These are phyloP conservation scores for Candida boidinii DNA, from an alignment of 805 yeast genomes.

Conservation along the genomic window DNA sequence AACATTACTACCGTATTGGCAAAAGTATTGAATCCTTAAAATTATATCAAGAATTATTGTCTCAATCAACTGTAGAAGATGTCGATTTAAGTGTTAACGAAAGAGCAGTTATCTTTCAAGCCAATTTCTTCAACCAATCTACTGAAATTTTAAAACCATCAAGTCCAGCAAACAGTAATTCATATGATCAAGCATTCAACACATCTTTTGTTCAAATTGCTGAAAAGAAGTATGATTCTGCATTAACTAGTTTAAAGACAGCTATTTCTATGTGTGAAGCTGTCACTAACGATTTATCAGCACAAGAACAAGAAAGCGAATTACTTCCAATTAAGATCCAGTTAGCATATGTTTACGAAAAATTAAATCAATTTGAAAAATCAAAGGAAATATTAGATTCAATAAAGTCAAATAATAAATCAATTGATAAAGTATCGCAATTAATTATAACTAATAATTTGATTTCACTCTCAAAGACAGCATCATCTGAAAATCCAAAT, in stretches of 20 bases:
- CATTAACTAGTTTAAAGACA: conserved; percentile 34
- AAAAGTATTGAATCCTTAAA: conserved; percentile 33
- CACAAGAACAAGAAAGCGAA: conserved; percentile 41
- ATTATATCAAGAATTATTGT: conserved; percentile 34
- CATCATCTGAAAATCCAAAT: conserved; percentile 14
- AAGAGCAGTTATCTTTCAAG: conserved; percentile 56
- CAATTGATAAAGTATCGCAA: conserved; percentile 31
- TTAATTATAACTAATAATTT: conserved; percentile 38
- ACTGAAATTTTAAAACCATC: conserved; percentile 10
- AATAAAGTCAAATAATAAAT: too few species aligned
- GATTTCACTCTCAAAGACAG: conserved; percentile 21
- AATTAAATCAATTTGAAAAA: conserved; percentile 24
- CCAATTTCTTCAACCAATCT: not conserved
- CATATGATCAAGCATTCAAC: conserved; percentile 58
- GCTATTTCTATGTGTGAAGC: conserved; percentile 36
- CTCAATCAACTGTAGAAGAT: conserved; percentile 31
- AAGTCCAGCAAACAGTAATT: conserved; percentile 6
- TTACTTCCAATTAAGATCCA: conserved; percentile 55
- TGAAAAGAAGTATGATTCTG: conserved; percentile 27
- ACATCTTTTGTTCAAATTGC: conserved; percentile 42
- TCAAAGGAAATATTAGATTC: conserved; percentile 29
- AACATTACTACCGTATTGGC: conserved; percentile 41
- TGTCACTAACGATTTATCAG: conserved; percentile 30
- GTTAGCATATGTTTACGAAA: conserved; percentile 44
- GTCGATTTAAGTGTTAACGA: conserved; percentile 56